These are phyloP conservation scores for Kwoniella newhampshirensis DNA, from an alignment of 768 basidiomycete species.

Conservation along the genomic window DNA sequence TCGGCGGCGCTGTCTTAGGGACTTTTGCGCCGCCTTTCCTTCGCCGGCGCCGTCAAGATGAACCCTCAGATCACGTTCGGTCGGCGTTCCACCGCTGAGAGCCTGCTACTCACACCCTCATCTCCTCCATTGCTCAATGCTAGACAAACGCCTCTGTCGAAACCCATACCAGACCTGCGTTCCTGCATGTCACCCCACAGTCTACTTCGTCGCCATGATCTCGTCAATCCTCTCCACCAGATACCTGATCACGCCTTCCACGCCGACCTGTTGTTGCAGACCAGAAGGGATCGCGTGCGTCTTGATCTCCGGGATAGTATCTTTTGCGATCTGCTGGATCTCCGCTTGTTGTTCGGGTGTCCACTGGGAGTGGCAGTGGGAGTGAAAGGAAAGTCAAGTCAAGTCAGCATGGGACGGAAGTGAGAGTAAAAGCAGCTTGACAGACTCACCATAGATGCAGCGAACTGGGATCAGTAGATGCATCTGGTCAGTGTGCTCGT, in stretches of 20 bases:
- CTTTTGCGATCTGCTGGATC: constrained; percentile 40
- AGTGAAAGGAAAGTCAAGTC: neutral
- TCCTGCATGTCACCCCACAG: neutral
- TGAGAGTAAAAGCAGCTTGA: neutral
- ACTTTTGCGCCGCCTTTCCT: no score
- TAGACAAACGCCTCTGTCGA: no score
- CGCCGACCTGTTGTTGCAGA: constrained; percentile 41
- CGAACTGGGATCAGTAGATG: constrained; percentile 22
- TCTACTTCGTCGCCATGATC: constrained; percentile 22
- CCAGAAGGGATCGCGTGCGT: constrained; percentile 47
- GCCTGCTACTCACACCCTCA: no score
- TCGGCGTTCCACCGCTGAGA: no score
- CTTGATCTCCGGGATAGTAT: constrained; percentile 45
- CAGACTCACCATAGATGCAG: constrained; percentile 43
- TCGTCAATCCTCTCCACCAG: constrained; percentile 44
- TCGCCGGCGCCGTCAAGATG: no score
- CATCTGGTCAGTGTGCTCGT: neutral
- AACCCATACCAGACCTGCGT: neutral
- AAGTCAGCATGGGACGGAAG: neutral
- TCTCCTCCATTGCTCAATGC: no score
- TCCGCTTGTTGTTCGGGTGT: constrained; percentile 48
- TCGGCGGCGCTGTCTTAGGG: no score
- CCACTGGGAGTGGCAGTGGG: constrained; percentile 28
- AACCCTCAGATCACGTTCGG: no score
- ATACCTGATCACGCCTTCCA: constrained; percentile 44